Base-by-base conservation (phyloP, 257 asterid species). In the Solanum clarkiae region DNA sequence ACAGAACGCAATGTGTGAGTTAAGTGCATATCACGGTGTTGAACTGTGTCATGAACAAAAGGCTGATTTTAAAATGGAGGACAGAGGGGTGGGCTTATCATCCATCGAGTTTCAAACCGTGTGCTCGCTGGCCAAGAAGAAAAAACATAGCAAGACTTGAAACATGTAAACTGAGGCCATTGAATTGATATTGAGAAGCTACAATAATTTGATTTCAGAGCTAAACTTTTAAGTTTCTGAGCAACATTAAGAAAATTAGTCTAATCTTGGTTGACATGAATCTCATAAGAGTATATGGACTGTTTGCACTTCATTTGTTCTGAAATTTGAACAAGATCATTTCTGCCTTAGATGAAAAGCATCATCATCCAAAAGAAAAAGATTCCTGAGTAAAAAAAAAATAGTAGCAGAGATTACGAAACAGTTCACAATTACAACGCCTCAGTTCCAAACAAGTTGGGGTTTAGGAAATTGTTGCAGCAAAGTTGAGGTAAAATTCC, bases 311-410 rank as follows among this genome's bases (percentile, higher is more conserved):
- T 69, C 26, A 12, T 1, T 69, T 69, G 4, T 69, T 16, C 53
- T 63, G 71, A 26, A 63, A 5, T 14, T 63, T 4, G 18, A 65
- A n/a, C 42, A 77, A 24, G 40, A 49, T 15, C 62, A n/a, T 10
- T 40, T 72, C 87, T 72, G 84, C 87, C 89, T 88, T 83, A 89
- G 14, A 83, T 24, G 86, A 88, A 84, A 82, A 85, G 56, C 53
- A 87, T 69, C 85, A 87, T 63, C 85, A 86, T 70, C 93, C 90
- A 90, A 40, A 89, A n/a, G 18, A 92, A 81, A 86, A 93, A 57
- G 32, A 92, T 72, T 47, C 97, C 97, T 92, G 91, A 45, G 5
- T 80, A 86, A 14, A 36, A 55, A n/a, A 26, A 75, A 3, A 29
- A 29, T 29, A 29, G 2, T 1, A 10, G 10, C 5, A 79, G 26